A percentile compares a stretch with the other conserved stretches of the same genome.
phyloP scores from a whole-genome alignment of 805 yeast species.

The Metschnikowia chrysomelidarum region DNA sequence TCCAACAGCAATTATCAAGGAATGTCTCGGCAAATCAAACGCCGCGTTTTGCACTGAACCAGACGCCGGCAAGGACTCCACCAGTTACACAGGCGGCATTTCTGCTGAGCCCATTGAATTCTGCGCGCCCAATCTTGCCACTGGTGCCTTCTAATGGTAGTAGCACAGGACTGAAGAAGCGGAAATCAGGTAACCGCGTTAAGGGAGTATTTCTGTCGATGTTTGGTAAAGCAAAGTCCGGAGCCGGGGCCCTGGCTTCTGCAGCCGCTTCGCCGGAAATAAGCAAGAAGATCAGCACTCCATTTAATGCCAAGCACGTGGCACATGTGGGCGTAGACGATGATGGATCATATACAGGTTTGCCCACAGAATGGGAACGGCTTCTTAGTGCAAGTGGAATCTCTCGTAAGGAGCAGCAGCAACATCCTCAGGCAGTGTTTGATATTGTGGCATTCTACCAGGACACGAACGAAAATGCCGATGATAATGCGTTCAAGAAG shows the following conservation, averaged over 20 bases:
- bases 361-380: slow-evolving; percentile 91
- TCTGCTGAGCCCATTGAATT: slow-evolving; percentile 21
- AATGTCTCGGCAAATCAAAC: slow-evolving; percentile 5
- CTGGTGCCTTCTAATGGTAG: slow-evolving; percentile 8
- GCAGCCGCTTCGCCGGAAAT: slow-evolving; percentile 17
- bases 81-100: slow-evolving; percentile 20
- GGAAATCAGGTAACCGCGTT: slow-evolving; percentile 50
- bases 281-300: slow-evolving; percentile 74
- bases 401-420: slow-evolving; percentile 81
- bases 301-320: slow-evolving; percentile 85
- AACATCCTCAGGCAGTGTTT: slow-evolving; percentile 91
- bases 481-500: slow-evolving; percentile 44
- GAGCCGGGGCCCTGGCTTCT: background rate
- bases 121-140: slow-evolving; percentile 3
- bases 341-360: slow-evolving; percentile 85
- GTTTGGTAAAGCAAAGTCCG: slow-evolving; percentile 36
- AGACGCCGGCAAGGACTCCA: slow-evolving; percentile 23
- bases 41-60: slow-evolving; percentile 5
- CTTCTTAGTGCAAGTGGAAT: slow-evolving; percentile 83
- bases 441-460: slow-evolving; percentile 87
- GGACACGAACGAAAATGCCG: slow-evolving; percentile 46
- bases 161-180: slow-evolving; percentile 15
- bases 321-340: slow-evolving; percentile 92
- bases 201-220: slow-evolving; percentile 58
- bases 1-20: slow-evolving; percentile 10